These are phyloP conservation scores for Aspergillus tubingensis DNA, from an alignment of 2,329 filamentous ascomycete genomes.

Conservation along the genomic window DNA sequence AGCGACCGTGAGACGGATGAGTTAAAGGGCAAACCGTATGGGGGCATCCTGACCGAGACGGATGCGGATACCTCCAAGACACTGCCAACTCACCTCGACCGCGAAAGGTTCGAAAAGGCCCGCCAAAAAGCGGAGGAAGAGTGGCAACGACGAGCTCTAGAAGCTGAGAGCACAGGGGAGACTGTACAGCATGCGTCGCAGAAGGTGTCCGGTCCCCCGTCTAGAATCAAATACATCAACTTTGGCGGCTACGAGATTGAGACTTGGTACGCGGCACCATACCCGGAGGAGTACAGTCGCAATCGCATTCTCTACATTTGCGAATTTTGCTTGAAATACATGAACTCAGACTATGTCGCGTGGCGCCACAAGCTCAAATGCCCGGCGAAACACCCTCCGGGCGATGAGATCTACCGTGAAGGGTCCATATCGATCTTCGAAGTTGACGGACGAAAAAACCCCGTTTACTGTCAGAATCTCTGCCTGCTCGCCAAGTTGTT, in stretches of 20 bases:
- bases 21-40: constrained; percentile 88
- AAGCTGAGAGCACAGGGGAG: constrained; percentile 65
- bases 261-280: constrained; percentile 97
- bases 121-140: constrained; percentile 89
- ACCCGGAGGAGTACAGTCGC: constrained; percentile 96
- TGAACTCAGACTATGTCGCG: constrained; percentile 98
- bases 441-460: constrained; percentile 89
- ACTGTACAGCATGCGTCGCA: constrained; percentile 65
- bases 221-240: constrained; percentile 98
- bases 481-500: constrained; percentile 96
- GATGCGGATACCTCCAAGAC: constrained; percentile 93
- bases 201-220: constrained; percentile 81
- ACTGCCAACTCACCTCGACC: constrained; percentile 75
- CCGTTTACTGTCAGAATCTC: constrained; percentile 94
- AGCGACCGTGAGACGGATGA: constrained; percentile 89
- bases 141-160: constrained; percentile 71
- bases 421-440: constrained; percentile 94
- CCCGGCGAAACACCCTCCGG: constrained; percentile 91
- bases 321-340: constrained; percentile 98
- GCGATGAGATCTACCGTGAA: constrained; percentile 97
- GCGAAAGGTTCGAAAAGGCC: constrained; percentile 84
- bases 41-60: constrained; percentile 82
- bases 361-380: constrained; percentile 98
- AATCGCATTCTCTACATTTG: constrained; percentile 98
- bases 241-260: constrained; percentile 98